These are phyloP conservation scores for Mucor sp. DNA, from an alignment of 371 early-diverging fungal genomes.

Conservation along the genomic window DNA sequence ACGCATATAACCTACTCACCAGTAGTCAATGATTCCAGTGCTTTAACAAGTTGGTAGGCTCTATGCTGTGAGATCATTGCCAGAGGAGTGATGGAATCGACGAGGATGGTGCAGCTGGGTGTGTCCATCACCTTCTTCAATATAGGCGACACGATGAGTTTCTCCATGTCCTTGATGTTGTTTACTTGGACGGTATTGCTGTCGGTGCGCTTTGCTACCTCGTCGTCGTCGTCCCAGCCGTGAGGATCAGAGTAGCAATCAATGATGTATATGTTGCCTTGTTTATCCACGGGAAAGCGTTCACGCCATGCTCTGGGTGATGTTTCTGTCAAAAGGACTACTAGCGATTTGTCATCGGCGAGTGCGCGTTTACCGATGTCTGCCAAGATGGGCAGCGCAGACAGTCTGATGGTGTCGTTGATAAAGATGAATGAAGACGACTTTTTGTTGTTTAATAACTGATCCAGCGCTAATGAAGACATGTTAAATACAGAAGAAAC, in stretches of 20 bases:
- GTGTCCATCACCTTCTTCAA: conserved; percentile 17
- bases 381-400: conserved; percentile 27
- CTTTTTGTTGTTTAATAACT: conserved; percentile 39
- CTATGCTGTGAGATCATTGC: conserved; percentile 31
- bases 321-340: conserved; percentile 41
- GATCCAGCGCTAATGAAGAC: conserved; percentile 35
- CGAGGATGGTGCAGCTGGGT: conserved; percentile 25
- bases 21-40: conserved; percentile 40
- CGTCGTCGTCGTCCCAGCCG: conserved; percentile 31
- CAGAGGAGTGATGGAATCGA: conserved; percentile 41
- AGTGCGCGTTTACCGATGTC: conserved; percentile 33
- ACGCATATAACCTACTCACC: conserved; percentile 15
- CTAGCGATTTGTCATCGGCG: conserved; percentile 22
- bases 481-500: conserved; percentile 1
- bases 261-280: conserved; percentile 20
- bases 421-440: conserved; percentile 34
- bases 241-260: conserved; percentile 43
- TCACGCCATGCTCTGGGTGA: conserved; percentile 34
- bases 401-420: conserved; percentile 33
- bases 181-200: neutral
- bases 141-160: conserved; percentile 22
- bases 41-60: conserved; percentile 41
- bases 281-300: neutral
- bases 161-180: conserved; percentile 25
- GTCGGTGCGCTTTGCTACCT: neutral